These are phyloP conservation scores for Salix purpurea DNA, from an alignment of 345 rosid species.

Conservation along the genomic window DNA sequence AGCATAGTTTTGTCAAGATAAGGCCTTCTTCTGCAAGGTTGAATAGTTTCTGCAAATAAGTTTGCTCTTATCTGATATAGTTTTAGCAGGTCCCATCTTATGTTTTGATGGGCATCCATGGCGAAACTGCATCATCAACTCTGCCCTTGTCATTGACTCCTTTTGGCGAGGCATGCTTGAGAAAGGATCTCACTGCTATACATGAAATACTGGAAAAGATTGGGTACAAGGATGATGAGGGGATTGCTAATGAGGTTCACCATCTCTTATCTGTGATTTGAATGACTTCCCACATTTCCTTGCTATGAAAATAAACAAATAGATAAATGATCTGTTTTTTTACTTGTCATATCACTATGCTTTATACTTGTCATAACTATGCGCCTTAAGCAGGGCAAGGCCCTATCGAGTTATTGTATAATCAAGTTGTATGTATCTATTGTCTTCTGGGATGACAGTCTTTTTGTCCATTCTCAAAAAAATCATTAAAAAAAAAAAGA, in stretches of 20 bases:
- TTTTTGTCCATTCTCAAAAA: background rate
- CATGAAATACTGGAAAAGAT: constrained; percentile 67
- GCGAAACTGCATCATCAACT: constrained; percentile 47
- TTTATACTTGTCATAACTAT: background rate
- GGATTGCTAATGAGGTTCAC: constrained; percentile 72
- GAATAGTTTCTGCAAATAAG: background rate
- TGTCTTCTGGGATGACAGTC: background rate
- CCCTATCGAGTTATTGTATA: background rate
- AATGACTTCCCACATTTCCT: background rate
- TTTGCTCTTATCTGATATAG: background rate
- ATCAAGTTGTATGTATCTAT: background rate
- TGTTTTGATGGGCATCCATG: constrained; percentile 59
- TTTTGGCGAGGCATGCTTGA: constrained; percentile 74
- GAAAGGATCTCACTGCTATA: constrained; percentile 72
- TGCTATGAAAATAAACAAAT: background rate
- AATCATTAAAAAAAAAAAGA: too few relatives aligned
- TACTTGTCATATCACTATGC: background rate
- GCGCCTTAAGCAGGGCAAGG: background rate
- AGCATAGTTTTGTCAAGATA: too few relatives aligned
- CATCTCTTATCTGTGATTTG: background rate
- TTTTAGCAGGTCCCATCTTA: constrained; percentile 60
- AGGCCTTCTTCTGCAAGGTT: constrained; percentile 1
- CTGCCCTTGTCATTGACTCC: constrained; percentile 49
- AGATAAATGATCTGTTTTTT: background rate
- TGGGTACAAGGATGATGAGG: constrained; percentile 84